Conservation (phyloP, 2,329 filamentous ascomycete species). For the Lasiodiplodia hormozganensis region DNA sequence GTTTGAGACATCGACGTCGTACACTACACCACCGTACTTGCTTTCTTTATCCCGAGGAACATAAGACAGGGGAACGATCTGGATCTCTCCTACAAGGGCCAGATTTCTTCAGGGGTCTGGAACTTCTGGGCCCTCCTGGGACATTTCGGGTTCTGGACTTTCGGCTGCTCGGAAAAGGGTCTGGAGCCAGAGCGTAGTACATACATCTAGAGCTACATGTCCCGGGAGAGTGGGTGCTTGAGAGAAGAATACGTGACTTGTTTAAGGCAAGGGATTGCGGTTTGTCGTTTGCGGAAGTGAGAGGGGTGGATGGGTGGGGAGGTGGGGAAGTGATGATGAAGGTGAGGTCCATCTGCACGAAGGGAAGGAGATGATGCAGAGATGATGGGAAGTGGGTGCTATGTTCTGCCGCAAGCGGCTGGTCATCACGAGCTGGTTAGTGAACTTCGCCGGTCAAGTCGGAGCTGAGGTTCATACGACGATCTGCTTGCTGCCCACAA, state of each 20-base stretch:
- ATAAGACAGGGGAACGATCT: neutral
- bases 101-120: neutral
- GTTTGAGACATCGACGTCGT: neutral
- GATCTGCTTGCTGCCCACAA: neutral
- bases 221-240: neutral
- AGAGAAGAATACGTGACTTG: neutral
- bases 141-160: neutral
- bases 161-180: neutral
- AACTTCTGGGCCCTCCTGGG: neutral
- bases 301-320: neutral
- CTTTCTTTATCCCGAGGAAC: neutral
- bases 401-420: no score
- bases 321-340: neutral
- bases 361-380: neutral
- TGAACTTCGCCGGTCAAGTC: neutral
- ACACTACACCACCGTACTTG: neutral
- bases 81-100: neutral
- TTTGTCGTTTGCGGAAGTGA: neutral
- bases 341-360: neutral
- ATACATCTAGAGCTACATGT: neutral
- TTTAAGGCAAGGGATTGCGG: neutral
- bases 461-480: neutral
- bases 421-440: neutral
- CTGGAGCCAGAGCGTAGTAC: neutral
- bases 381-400: no score